Percentiles rank a stretch among this genome's conserved stretches.
Conservation (phyloP, 1,284 basidiomycete species). For the Psilocybe mexicana region DNA sequence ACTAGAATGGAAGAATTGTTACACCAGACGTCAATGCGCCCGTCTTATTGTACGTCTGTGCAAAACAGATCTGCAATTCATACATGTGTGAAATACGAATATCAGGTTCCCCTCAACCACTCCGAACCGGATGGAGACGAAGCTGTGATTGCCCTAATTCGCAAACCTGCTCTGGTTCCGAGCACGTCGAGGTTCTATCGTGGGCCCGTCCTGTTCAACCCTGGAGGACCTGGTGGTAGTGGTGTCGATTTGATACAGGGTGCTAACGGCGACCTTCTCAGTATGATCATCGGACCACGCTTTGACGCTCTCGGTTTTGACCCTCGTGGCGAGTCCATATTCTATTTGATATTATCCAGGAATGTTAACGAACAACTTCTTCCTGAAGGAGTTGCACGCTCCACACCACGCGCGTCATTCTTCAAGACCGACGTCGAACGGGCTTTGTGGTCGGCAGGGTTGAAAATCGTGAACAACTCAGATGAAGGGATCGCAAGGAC, state of each 20-base stretch:
- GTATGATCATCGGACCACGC: conserved; percentile 39
- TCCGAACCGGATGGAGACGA: conserved; percentile 27
- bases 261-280: conserved; percentile 29
- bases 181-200: conserved; percentile 32
- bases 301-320: conserved; percentile 56
- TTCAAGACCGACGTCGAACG: conserved; percentile 35
- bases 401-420: conserved; percentile 35
- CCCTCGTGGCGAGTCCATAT: conserved; percentile 33
- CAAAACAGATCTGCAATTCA: background rate
- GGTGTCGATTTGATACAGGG: conserved; percentile 37
- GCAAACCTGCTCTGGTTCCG: conserved; percentile 23
- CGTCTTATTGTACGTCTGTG: conserved; percentile 26
- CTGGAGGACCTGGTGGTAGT: conserved; percentile 52
- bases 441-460: conserved; percentile 24
- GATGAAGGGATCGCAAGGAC: conserved; percentile 26
- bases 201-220: conserved; percentile 51
- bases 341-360: background rate
- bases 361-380: background rate
- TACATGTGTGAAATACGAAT: conserved; percentile 4
- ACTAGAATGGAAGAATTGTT: conserved; percentile 24
- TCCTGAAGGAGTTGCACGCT: conserved; percentile 32
- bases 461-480: conserved; percentile 21
- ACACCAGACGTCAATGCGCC: conserved; percentile 25
- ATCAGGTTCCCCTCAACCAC: conserved; percentile 44
- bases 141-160: conserved; percentile 39